Evolutionary conservation across 106 monocot species (phyloP).

Genomic region (Dactylorhiza incarnata): DNA sequence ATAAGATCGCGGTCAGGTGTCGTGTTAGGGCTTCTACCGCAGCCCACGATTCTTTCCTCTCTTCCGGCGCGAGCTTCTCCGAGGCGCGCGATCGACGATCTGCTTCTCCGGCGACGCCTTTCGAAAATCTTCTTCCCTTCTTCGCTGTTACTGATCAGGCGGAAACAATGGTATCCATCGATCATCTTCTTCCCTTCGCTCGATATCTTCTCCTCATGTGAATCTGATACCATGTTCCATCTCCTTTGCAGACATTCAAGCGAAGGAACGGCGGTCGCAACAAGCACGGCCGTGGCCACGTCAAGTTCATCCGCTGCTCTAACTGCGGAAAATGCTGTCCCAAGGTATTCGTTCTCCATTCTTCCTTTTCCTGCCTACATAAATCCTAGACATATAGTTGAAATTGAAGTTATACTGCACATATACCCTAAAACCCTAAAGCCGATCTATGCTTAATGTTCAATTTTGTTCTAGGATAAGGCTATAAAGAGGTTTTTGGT

Average conservation of each 20-base stretch:
- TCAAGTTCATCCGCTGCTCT: conserved; percentile 70
- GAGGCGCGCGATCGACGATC: no score
- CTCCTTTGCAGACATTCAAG: conserved; percentile 57
- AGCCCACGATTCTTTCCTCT: no score
- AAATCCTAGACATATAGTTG: background rate
- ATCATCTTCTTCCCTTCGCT: no score
- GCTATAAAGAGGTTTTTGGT: conserved; percentile 41
- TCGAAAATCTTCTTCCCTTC: no score
- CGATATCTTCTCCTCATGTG: no score
- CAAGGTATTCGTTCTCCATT: conserved; percentile 23
- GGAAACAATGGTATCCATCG: no score
- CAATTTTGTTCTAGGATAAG: conserved; percentile 16
- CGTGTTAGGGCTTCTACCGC: no score
- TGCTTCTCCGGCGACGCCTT: no score
- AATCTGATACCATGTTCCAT: background rate
- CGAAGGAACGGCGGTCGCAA: conserved; percentile 77
- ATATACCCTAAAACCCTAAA: background rate
- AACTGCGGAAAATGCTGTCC: conserved; percentile 81
- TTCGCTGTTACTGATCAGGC: no score
- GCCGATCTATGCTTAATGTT: background rate
- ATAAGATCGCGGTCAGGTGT: no score
- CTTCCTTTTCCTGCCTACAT: background rate
- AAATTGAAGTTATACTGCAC: no score
- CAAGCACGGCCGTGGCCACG: conserved; percentile 81
- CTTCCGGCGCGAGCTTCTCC: no score